phyloP scores from a whole-genome alignment of 352 stramenopile genomes.

The Globisporangium nodosum region DNA sequence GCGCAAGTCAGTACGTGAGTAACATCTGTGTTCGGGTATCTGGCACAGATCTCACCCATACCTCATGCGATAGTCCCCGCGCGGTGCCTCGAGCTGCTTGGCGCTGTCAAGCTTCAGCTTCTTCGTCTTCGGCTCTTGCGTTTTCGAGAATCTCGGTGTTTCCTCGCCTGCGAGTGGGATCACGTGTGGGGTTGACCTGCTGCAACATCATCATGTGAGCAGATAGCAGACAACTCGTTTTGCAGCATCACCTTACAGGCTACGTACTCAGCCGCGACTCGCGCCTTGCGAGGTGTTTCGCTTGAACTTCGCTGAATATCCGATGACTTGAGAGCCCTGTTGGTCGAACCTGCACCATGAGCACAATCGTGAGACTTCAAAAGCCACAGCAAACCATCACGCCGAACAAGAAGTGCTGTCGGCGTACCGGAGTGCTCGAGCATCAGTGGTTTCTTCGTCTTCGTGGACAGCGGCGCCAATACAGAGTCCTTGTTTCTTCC shows the following conservation, averaged over 20 bases:
- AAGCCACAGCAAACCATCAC: not conserved
- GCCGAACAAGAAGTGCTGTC: too few relatives aligned
- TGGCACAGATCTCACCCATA: not conserved
- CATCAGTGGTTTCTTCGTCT: not conserved
- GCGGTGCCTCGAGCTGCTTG: not conserved
- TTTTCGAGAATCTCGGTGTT: not conserved
- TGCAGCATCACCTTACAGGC: not conserved
- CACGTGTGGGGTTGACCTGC: conserved; percentile 6
- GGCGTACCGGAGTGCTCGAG: not conserved
- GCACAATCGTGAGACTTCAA: conserved; percentile 1
- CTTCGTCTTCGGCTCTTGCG: conserved; percentile 4
- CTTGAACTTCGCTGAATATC: not conserved
- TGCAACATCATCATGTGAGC: not conserved
- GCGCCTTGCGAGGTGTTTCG: not conserved
- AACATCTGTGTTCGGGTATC: not conserved
- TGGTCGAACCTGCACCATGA: not conserved
- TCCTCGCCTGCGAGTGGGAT: conserved; percentile 10
- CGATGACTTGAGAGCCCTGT: not conserved
- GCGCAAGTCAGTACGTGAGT: not conserved
- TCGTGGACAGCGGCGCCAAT: not conserved
- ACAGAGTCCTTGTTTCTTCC: not conserved
- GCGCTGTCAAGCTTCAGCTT: not conserved
- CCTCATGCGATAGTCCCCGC: conserved; percentile 2
- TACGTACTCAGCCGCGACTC: not conserved
- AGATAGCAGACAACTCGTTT: not conserved